These are phyloP conservation scores for Castanea crenata DNA, from an alignment of 306 rosid genomes.

Conservation along the genomic window DNA sequence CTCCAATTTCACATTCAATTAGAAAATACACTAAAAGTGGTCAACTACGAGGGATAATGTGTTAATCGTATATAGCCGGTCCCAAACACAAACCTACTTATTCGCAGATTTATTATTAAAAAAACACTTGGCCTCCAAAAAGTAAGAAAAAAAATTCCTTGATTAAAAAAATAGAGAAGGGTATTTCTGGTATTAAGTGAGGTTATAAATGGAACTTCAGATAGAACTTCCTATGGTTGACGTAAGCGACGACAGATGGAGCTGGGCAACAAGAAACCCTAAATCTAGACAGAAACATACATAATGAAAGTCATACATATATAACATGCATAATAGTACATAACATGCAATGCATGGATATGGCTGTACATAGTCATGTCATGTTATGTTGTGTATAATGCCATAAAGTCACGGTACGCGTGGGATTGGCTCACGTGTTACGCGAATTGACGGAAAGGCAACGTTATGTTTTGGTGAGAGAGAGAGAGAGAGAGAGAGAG, in stretches of 20 bases:
- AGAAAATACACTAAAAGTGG: too few relatives aligned
- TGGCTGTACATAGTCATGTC: too few relatives aligned
- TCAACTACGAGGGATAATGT: too few relatives aligned
- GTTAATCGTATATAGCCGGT: too few relatives aligned
- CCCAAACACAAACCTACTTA: too few relatives aligned
- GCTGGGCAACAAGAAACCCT: constrained; percentile 27
- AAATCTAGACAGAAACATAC: constrained; percentile 6
- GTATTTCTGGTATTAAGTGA: not conserved
- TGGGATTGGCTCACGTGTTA: constrained; percentile 22
- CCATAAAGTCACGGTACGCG: constrained; percentile 17
- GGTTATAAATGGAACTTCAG: not conserved
- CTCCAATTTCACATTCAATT: too few relatives aligned
- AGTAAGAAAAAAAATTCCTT: too few relatives aligned
- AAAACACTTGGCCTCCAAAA: too few relatives aligned
- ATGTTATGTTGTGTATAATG: too few relatives aligned
- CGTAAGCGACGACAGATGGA: constrained; percentile 12
- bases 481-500: not conserved
- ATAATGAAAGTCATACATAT: constrained; percentile 12
- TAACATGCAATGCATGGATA: not conserved
- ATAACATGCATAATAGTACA: not conserved
- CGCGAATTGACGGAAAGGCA: constrained; percentile 27
- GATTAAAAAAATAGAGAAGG: not conserved
- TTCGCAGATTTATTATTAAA: too few relatives aligned
- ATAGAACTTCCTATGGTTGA: constrained; percentile 2
- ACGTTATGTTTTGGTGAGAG: constrained; percentile 13